These are phyloP conservation scores for Boletellus ananiceps DNA, from an alignment of 768 basidiomycete species.

Conservation along the genomic window DNA sequence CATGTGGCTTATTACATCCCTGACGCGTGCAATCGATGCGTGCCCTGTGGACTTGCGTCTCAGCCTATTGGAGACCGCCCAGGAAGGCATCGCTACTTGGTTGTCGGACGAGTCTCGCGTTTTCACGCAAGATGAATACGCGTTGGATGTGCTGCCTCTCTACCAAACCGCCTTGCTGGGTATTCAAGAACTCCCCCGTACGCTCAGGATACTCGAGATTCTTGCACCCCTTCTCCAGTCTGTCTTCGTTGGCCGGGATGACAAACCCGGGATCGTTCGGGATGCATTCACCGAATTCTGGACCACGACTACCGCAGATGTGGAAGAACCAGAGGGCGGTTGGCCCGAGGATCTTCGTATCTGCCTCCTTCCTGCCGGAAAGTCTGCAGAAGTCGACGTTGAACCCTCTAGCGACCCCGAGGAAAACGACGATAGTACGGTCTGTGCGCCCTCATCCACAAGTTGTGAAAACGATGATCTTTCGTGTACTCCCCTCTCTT, in stretches of 20 bases:
- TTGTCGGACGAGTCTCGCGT: constrained; percentile 52
- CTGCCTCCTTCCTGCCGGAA: constrained; percentile 25
- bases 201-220: constrained; percentile 37
- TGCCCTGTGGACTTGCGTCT: constrained; percentile 49
- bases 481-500: constrained; percentile 7
- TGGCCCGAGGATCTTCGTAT: constrained; percentile 50
- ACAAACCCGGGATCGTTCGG: constrained; percentile 40
- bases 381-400: neutral
- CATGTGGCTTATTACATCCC: constrained; percentile 58
- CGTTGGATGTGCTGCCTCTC: constrained; percentile 55
- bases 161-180: constrained; percentile 57
- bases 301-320: constrained; percentile 42
- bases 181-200: constrained; percentile 44
- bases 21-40: constrained; percentile 49
- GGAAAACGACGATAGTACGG: constrained; percentile 15
- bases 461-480: constrained; percentile 5
- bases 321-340: constrained; percentile 40
- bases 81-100: constrained; percentile 59
- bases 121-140: constrained; percentile 52
- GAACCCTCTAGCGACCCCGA: constrained; percentile 26
- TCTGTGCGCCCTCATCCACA: constrained; percentile 3
- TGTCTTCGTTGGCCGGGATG: constrained; percentile 48
- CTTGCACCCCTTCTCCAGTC: constrained; percentile 53
- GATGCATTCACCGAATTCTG: constrained; percentile 64
- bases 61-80: constrained; percentile 43